Conservation (phyloP, 1,284 basidiomycete genomes). For the Moniliella sp. region DNA sequence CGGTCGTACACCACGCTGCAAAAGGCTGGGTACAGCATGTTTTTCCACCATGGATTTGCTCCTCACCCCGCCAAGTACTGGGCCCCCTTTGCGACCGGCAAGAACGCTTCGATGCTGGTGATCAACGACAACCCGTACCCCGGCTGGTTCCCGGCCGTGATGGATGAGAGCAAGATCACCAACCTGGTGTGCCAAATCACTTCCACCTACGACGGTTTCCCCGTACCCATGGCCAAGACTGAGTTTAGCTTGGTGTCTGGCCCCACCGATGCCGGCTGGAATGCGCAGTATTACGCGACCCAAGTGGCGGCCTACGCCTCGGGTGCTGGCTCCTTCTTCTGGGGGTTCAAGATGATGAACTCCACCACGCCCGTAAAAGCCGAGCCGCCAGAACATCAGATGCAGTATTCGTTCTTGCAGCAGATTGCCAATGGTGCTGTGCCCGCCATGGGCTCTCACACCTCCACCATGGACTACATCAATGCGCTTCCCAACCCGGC, state of each 20-base stretch:
- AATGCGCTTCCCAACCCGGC: neutral
- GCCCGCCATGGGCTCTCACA: too few relatives aligned
- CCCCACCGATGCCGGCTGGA: slow-evolving; percentile 5
- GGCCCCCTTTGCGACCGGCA: slow-evolving; percentile 12
- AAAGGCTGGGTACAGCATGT: slow-evolving; percentile 11
- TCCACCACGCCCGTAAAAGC: too few relatives aligned
- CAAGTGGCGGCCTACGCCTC: slow-evolving; percentile 23
- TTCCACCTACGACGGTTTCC: slow-evolving; percentile 4
- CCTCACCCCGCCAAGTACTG: slow-evolving; percentile 8
- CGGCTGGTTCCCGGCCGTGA: neutral
- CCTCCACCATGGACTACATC: too few relatives aligned
- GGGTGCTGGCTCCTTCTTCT: slow-evolving; percentile 26
- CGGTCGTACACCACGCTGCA: slow-evolving; percentile 8
- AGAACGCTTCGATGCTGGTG: too few relatives aligned
- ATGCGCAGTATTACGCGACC: slow-evolving; percentile 9
- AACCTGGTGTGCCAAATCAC: slow-evolving; percentile 14
- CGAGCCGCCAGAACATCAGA: too few relatives aligned
- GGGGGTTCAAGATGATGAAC: slow-evolving; percentile 19
- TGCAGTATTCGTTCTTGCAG: too few relatives aligned
- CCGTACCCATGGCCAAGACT: slow-evolving; percentile 16
- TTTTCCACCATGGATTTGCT: slow-evolving; percentile 24
- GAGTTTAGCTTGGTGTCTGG: slow-evolving; percentile 19
- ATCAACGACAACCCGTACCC: slow-evolving; percentile 1
- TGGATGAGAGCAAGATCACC: slow-evolving; percentile 4
- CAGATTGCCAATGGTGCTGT: too few relatives aligned